A percentile compares a stretch with the other conserved stretches of the same genome.
phyloP scores from a whole-genome alignment of 208 protist genomes.

The Acanthamoeba lenticulata region DNA sequence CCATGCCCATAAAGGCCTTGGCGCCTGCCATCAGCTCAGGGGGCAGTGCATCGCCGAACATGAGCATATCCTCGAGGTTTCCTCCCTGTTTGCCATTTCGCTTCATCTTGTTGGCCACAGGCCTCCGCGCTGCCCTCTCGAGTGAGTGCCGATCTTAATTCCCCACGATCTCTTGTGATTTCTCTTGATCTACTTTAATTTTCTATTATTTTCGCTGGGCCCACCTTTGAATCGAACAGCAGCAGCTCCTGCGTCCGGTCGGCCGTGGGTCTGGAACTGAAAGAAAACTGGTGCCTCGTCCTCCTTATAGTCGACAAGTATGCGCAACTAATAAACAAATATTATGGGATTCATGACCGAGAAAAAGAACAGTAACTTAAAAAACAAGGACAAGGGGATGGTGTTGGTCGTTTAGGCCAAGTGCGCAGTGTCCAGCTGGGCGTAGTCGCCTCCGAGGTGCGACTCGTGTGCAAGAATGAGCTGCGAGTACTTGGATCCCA shows the following conservation, averaged over 20 bases:
- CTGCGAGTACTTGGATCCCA: constrained; percentile 51
- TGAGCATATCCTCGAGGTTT: not conserved
- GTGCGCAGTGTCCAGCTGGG: not conserved
- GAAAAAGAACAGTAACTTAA: not conserved
- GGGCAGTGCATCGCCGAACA: not conserved
- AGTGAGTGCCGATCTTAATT: not conserved
- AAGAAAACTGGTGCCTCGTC: not conserved
- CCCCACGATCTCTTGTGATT: no score
- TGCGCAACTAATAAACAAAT: not conserved
- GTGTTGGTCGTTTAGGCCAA: no score
- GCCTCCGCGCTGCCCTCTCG: not conserved
- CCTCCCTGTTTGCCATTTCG: not conserved
- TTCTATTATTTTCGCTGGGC: not conserved
- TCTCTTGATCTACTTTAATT: no score
- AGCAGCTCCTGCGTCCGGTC: not conserved
- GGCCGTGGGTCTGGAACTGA: not conserved
- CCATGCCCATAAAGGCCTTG: not conserved
- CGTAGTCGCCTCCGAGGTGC: constrained; percentile 50
- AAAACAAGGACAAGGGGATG: no score
- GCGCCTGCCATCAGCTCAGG: not conserved
- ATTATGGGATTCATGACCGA: not conserved
- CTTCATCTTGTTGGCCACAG: not conserved
- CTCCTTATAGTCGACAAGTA: not conserved
- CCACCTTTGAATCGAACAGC: not conserved
- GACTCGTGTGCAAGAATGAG: constrained; percentile 39